phyloP scores from a whole-genome alignment of 306 rosid species.

The Pyrus bretschneideri region DNA sequence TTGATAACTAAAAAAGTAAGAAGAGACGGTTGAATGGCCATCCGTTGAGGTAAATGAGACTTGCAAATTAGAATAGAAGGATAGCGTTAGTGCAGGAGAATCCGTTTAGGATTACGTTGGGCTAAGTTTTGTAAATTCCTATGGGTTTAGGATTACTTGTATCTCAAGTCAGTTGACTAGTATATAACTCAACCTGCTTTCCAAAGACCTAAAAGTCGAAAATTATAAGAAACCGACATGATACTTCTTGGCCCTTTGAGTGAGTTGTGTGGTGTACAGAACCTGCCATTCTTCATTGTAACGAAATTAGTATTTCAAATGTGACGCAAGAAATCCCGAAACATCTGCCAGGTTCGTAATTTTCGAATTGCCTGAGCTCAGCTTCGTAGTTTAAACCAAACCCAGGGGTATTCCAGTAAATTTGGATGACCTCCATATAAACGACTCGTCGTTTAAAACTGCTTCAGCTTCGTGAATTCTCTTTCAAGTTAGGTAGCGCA shows the following conservation, averaged over 20 bases:
- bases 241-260: slow-evolving; percentile 81
- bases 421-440: neutral
- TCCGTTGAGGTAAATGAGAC: neutral
- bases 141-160: too few species aligned
- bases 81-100: neutral
- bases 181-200: slow-evolving; percentile 45
- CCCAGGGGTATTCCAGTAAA: neutral
- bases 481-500: neutral
- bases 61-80: slow-evolving; percentile 11
- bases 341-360: neutral
- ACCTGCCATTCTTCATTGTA: slow-evolving; percentile 64
- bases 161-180: too few species aligned
- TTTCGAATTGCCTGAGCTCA: neutral
- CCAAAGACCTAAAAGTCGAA: slow-evolving; percentile 41
- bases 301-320: neutral
- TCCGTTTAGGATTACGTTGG: too few species aligned
- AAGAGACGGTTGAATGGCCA: neutral
- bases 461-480: neutral
- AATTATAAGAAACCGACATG: slow-evolving; percentile 69
- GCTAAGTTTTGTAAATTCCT: too few species aligned
- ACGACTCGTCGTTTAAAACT: slow-evolving; percentile 4
- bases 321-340: neutral
- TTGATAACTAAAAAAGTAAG: neutral
- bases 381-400: neutral
- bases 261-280: slow-evolving; percentile 69